phyloP scores from a whole-genome alignment of 116 monocot genomes.

The Thalassia testudinum region DNA sequence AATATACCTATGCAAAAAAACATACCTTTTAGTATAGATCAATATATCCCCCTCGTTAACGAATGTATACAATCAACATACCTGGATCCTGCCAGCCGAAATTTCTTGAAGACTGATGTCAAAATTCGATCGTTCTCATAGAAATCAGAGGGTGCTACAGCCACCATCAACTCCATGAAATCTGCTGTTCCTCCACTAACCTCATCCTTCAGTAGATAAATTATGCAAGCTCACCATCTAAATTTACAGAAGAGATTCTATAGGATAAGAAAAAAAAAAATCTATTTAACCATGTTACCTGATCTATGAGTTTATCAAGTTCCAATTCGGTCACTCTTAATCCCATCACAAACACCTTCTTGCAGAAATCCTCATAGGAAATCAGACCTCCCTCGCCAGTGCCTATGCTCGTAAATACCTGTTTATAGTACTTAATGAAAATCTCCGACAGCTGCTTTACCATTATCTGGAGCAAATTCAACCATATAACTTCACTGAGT shows the following conservation, averaged over 20 bases:
- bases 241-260: too few species aligned
- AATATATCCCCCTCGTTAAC: too few species aligned
- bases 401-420: background rate
- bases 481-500: background rate
- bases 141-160: background rate
- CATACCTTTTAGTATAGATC: too few species aligned
- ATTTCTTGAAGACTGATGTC: too few species aligned
- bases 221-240: background rate
- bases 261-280: background rate
- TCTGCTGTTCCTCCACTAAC: background rate
- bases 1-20: too few species aligned
- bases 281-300: background rate
- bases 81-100: too few species aligned
- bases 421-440: too few species aligned
- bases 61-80: too few species aligned
- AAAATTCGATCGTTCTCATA: background rate
- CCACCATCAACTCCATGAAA: background rate
- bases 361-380: background rate
- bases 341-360: background rate
- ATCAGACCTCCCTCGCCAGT: background rate
- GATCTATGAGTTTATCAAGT: background rate
- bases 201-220: background rate
- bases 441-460: background rate
- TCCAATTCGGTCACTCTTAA: background rate
- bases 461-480: background rate